Conservation (phyloP, 768 basidiomycete genomes). For the Tulasnella sp. region DNA sequence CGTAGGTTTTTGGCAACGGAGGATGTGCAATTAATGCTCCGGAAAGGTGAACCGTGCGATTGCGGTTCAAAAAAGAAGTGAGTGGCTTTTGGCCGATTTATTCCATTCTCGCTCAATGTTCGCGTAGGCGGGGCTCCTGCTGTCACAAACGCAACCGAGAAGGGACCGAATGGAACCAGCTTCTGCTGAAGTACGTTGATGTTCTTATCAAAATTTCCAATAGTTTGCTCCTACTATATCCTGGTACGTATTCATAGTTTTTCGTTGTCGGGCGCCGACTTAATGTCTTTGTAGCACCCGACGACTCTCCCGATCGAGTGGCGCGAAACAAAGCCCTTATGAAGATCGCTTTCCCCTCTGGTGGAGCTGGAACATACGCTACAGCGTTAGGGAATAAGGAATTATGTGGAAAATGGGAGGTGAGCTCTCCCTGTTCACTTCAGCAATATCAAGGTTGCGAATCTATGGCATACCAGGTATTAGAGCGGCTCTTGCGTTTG, state of each 20-base stretch:
- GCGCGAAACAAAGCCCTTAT: constrained; percentile 59
- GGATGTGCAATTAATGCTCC: constrained; percentile 65
- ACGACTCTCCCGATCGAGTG: constrained; percentile 67
- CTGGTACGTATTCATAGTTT: constrained; percentile 46
- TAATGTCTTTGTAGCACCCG: constrained; percentile 48
- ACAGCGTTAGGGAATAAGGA: constrained; percentile 58
- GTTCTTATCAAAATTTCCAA: constrained; percentile 86
- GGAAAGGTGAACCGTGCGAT: constrained; percentile 64
- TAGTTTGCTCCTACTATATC: constrained; percentile 81
- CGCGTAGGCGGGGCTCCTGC: constrained; percentile 56
- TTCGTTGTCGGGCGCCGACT: not conserved
- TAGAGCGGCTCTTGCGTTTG: constrained; percentile 66
- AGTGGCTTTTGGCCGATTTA: constrained; percentile 29
- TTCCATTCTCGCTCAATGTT: constrained; percentile 27
- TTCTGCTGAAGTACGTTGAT: constrained; percentile 69
- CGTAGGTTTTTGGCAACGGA: constrained; percentile 52
- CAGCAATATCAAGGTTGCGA: not conserved
- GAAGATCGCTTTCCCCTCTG: constrained; percentile 60
- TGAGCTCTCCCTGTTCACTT: constrained; percentile 40
- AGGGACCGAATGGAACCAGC: constrained; percentile 36
- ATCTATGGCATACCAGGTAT: constrained; percentile 46
- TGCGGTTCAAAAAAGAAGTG: constrained; percentile 64
- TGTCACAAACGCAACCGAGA: constrained; percentile 45
- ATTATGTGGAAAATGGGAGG: constrained; percentile 79
- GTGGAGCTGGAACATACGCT: constrained; percentile 48